Evolutionary conservation across 179 eudicot genomes (phyloP), one percentile per base, ranked within the genome.

Genomic region (Beta lomatogona): DNA sequence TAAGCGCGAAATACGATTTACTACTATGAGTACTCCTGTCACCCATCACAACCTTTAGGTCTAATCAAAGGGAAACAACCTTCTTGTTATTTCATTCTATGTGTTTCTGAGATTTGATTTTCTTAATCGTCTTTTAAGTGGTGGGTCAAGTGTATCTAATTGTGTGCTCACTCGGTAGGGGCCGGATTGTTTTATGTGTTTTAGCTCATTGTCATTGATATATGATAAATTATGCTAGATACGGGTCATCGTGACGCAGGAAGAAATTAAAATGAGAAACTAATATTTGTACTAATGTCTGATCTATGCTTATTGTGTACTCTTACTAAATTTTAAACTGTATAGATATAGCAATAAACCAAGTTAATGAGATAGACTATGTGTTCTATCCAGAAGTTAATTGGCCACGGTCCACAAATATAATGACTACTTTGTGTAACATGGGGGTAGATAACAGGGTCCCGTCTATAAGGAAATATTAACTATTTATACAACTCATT

Each of bases 161-260:
- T 73, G 63, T 54, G 48, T 55, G 77, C 64, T 73, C 64, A 73
- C 59, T 52, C 14, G 64, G 77, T 73, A 73, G 77, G 77, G 77
- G 77, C 77, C 77, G 5, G 14, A 8, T 15, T 36, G 41, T 36
- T 55, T 54, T 73, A 63, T 54, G 5, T 54, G 67, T 36, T 59
- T 57, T 59, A 41, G 31, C 31, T 58, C 52, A 28, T 18, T 31
- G 16, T 58, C 52, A 28, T 18, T 31, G 16, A 36, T 36, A 57
- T 75, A 6, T 22, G 8, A 9, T 46, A 16, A 25, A 46, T 71
- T 46, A n/a, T 48, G 31, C 10, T 9, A 71, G 11, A 18, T 5
- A n/a, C 10, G 10, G 14, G 10, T 61, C 10, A 22, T 61, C 48
- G 54, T 2, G 21, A 67, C 12, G 12, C 50, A 1, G n/a, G 1